Evolutionary conservation across 2,329 filamentous ascomycete species (phyloP), one percentile per base, ranked within the genome.

Genomic region (Magnaporthiopsis poae): DNA sequence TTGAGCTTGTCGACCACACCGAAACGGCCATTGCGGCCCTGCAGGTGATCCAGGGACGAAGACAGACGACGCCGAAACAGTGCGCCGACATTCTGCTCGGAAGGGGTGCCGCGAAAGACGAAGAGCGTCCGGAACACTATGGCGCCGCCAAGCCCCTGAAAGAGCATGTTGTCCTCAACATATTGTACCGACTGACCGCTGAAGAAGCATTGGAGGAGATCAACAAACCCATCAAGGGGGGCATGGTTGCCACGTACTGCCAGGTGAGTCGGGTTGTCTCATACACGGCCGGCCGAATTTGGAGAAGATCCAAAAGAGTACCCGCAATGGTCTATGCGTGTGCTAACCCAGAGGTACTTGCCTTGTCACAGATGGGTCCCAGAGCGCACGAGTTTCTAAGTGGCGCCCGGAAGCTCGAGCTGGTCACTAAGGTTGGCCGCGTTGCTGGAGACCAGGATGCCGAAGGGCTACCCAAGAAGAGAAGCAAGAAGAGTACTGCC

Each of bases 51-150:
- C 77, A 83, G 67, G 80, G 86, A 71, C 73, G 79, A 2, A 77
- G 85, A 52, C 84, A 84, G 27, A 84, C 96, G 65, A 96, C 92
- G 7, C 78, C 94, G 66, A 82, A 88, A 21, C 89, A 96, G 73
- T 93, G 91, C 74, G 86, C 91, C n/a, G 92, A 97, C 72, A 84
- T 96, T 52, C 86, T 97, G 70, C 84, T 89, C 69, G 95, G 93
- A 8, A 87, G 84, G 67, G 85, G 83, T 68, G 84, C 81, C 67
- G 86, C 85, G 68, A 84, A 85, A 67, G 80, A 85, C 60, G 82
- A 85, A 60, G 79, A 82, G 18, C 73, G 79, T 2, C 74, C 79
- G 4, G 77, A 84, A 25, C 84, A 88, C 67, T 88, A 87, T 75
- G 92, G 91, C 18, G 82, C 84, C 60, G 92, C 90, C 18, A 86